Evolutionary conservation across 371 early-diverging fungal species (phyloP).

Genomic region (Saksenaea oblongispora): DNA sequence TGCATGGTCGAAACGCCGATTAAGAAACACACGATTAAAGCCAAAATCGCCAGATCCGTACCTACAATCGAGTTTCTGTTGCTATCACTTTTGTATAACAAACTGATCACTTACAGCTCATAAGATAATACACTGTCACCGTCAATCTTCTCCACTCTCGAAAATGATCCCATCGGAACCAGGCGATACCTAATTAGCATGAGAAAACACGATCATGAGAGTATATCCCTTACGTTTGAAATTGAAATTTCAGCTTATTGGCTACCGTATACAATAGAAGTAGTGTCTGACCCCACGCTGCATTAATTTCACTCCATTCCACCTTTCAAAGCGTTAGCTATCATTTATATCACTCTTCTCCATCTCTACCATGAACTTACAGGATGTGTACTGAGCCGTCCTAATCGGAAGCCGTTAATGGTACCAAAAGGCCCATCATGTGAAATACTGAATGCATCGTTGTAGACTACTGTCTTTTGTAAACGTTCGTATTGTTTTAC

Average conservation of each 20-base stretch:
- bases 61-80: slow-evolving; percentile 29
- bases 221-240: slow-evolving; percentile 62
- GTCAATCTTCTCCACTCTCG: slow-evolving; percentile 83
- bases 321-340: slow-evolving; percentile 46
- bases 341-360: background rate
- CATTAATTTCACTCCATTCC: slow-evolving; percentile 96
- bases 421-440: slow-evolving; percentile 89
- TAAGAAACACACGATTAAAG: slow-evolving; percentile 82
- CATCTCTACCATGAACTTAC: slow-evolving; percentile 32
- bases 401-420: slow-evolving; percentile 92
- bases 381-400: slow-evolving; percentile 74
- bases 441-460: slow-evolving; percentile 88
- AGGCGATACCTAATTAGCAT: slow-evolving; percentile 64
- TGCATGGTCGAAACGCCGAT: slow-evolving; percentile 86
- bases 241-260: slow-evolving; percentile 78
- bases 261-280: slow-evolving; percentile 88
- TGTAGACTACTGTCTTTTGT: slow-evolving; percentile 90
- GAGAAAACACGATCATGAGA: background rate
- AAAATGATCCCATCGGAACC: slow-evolving; percentile 92
- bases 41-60: slow-evolving; percentile 88
- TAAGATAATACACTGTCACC: slow-evolving; percentile 71
- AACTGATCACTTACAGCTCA: slow-evolving; percentile 68
- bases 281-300: slow-evolving; percentile 92
- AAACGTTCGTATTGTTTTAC: slow-evolving; percentile 77
- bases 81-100: background rate